A percentile compares a stretch with the other conserved stretches of the same genome.
Conservation (phyloP, 495 filamentous ascomycete genomes). For the Lasiosphaeria hispida region DNA sequence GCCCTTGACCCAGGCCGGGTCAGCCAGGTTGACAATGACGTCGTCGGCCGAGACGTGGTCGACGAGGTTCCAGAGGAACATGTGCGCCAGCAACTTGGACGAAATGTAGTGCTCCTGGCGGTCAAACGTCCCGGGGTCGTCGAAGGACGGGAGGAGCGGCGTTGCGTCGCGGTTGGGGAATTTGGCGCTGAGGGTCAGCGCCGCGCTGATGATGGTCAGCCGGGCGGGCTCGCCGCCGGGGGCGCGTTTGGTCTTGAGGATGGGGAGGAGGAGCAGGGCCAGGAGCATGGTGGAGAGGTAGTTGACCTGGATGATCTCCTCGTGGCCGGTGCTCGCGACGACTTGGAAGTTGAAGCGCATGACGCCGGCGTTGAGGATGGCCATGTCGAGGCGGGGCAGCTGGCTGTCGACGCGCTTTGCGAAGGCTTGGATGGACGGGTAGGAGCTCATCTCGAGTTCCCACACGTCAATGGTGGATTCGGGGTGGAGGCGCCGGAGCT, state of each 20-base stretch:
- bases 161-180: slow-evolving; percentile 29
- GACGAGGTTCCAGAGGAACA: slow-evolving; percentile 43
- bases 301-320: slow-evolving; percentile 46
- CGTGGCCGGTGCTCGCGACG: slow-evolving; percentile 44
- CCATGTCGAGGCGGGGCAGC: slow-evolving; percentile 46
- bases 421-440: slow-evolving; percentile 48
- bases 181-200: slow-evolving; percentile 30
- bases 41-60: slow-evolving; percentile 43
- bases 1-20: slow-evolving; percentile 45
- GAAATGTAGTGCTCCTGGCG: slow-evolving; percentile 35
- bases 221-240: slow-evolving; percentile 30
- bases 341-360: slow-evolving; percentile 29
- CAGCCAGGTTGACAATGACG: slow-evolving; percentile 47
- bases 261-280: slow-evolving; percentile 47
- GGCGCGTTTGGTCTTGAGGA: slow-evolving; percentile 40
- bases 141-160: slow-evolving; percentile 44
- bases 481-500: slow-evolving; percentile 34
- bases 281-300: slow-evolving; percentile 51
- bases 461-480: slow-evolving; percentile 51
- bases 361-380: slow-evolving; percentile 54
- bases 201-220: slow-evolving; percentile 43
- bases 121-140: slow-evolving; percentile 40
- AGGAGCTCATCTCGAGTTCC: slow-evolving; percentile 50
- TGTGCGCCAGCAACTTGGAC: slow-evolving; percentile 43
- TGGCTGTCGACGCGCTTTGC: slow-evolving; percentile 31